These are phyloP conservation scores for Aureobasidium sp. DNA, from an alignment of 2,329 filamentous ascomycete species.

Conservation along the genomic window DNA sequence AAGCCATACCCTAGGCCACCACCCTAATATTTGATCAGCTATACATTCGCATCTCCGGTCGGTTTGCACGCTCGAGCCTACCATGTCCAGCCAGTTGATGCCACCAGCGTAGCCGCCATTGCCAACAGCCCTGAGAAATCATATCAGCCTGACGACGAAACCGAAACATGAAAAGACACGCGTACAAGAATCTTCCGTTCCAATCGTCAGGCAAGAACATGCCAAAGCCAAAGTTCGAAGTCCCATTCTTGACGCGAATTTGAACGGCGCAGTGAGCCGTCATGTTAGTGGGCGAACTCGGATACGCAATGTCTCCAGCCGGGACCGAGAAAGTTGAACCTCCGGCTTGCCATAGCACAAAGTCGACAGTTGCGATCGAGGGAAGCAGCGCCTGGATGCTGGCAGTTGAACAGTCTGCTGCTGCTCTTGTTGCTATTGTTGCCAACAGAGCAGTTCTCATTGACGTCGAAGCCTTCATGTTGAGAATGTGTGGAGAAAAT, in stretches of 20 bases:
- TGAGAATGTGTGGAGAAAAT: not conserved
- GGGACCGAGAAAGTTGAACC: conserved; percentile 35
- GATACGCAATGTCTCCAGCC: conserved; percentile 34
- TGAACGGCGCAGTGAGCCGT: conserved; percentile 27
- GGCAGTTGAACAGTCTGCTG: conserved; percentile 28
- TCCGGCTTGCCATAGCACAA: conserved; percentile 26
- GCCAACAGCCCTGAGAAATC: conserved; percentile 29
- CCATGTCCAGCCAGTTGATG: conserved; percentile 46
- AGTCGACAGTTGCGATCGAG: conserved; percentile 31
- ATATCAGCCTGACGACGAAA: not conserved
- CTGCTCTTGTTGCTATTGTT: not conserved
- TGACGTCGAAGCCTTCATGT: not conserved
- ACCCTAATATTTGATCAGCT: not conserved
- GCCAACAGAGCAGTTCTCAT: not conserved
- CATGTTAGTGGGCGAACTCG: conserved; percentile 32
- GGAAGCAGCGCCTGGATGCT: conserved; percentile 31
- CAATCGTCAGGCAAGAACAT: conserved; percentile 28
- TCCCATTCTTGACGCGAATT: conserved; percentile 25
- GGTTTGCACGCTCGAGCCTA: not conserved
- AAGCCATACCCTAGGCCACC: conserved; percentile 36
- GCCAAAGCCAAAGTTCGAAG: conserved; percentile 26
- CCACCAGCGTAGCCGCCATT: conserved; percentile 43
- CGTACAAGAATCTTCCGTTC: conserved; percentile 27
- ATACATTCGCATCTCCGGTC: not conserved
- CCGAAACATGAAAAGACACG: no score